Base-by-base conservation (phyloP, 768 basidiomycete species). In the Phaeolepiota aurea region DNA sequence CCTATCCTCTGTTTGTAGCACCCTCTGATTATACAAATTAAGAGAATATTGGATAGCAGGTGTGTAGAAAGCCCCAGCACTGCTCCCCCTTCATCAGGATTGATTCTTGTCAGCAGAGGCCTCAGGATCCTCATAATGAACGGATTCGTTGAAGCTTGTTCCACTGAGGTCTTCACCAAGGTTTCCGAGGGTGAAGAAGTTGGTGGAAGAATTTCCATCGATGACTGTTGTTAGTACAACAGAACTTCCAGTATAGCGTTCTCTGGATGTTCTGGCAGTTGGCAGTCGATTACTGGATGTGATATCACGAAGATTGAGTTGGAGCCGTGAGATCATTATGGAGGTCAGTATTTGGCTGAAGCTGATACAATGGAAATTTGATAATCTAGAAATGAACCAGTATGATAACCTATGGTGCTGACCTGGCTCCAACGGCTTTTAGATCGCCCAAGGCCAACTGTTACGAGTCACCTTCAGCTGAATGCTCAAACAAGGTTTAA, bases 331-430 rank as follows among this genome's bases (percentile, higher is more conserved):
- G 25, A 53, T 50, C 47, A 53, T 47, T 16, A 53, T 49, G 4
- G 52, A 48, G 3, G 52, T 53, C 37, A 53, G 23, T 5, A 50
- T 48, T 40, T 53, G 52, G 37, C 52, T 53, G 47, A 53, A 53
- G 38, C 49, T 52, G 33, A 20, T 21, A 7, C 28, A 25, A 25
- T 30, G 18, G 7, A 28, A 28, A n/a, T n/a, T 28, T 28, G 25
- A 28, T 28, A 28, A 28, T 28, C 7, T 28, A 28, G 7, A 28
- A 15, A 16, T 28, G n/a, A n/a, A n/a, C n/a, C n/a, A n/a, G n/a
- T n/a, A n/a, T n/a, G n/a, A n/a, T n/a, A n/a, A n/a, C n/a, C n/a
- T n/a, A n/a, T 21, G n/a, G 16, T 3, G 10, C 42, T 25, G 38
- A 52, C 51, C 51, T 50, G 20, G 52, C 52, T 25, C 52, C 52